A percentile compares a stretch with the other conserved stretches of the same genome.
phyloP scores from a whole-genome alignment of 2,329 filamentous ascomycete species.

The Exophiala alcalophila region DNA sequence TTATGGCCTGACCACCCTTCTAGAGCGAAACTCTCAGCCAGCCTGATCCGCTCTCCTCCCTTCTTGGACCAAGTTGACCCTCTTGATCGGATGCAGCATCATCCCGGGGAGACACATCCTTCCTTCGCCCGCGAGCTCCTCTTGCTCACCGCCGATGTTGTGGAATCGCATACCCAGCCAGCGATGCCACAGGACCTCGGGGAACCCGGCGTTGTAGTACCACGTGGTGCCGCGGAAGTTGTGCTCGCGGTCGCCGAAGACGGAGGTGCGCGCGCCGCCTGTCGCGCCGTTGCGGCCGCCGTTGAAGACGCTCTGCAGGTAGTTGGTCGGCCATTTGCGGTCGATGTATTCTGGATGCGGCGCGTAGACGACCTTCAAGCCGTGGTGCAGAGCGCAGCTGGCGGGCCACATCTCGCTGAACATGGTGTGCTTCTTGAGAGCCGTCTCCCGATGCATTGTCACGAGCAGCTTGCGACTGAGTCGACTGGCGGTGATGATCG shows the following conservation, averaged over 20 bases:
- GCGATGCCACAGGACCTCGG: constrained; percentile 73
- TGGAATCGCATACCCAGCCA: constrained; percentile 83
- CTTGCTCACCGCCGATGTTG: constrained; percentile 73
- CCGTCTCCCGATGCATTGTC: constrained; percentile 88
- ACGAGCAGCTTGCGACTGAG: constrained; percentile 76
- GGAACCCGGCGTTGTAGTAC: constrained; percentile 87
- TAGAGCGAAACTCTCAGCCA: no score
- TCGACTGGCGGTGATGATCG: constrained; percentile 83
- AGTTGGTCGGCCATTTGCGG: constrained; percentile 76
- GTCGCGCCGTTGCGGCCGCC: constrained; percentile 70
- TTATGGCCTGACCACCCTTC: no score
- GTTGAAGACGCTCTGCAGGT: constrained; percentile 77
- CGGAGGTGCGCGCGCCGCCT: constrained; percentile 68
- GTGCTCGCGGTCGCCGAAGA: constrained; percentile 82
- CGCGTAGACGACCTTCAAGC: constrained; percentile 85
- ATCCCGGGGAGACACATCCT: constrained; percentile 90
- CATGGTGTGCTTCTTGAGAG: constrained; percentile 79
- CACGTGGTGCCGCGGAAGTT: constrained; percentile 84
- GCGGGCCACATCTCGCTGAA: constrained; percentile 97
- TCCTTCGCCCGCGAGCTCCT: constrained; percentile 70
- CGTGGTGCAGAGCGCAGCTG: constrained; percentile 83
- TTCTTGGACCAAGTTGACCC: constrained; percentile 54
- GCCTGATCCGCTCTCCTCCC: constrained; percentile 26
- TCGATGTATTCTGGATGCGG: constrained; percentile 88
- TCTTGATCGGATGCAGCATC: constrained; percentile 85